Conservation (phyloP, 1,139 yeast genomes). For the Ogataea hybrid region DNA sequence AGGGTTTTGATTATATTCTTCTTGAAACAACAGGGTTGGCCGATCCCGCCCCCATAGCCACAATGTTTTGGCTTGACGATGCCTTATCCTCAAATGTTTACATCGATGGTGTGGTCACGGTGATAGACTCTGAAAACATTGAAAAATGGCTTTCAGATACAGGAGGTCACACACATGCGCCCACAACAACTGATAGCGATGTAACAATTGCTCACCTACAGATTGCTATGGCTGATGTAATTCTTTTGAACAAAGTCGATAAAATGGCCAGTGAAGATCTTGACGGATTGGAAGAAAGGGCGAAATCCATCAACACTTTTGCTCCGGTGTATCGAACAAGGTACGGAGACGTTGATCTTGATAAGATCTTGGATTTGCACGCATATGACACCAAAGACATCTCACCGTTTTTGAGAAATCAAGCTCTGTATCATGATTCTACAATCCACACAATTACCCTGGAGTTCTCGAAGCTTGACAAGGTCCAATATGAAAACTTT, state of each 20-base stretch:
- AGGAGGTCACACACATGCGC: slow-evolving; percentile 63
- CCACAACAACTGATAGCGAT: slow-evolving; percentile 32
- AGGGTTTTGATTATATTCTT: slow-evolving; percentile 76
- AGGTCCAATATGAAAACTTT: slow-evolving; percentile 38
- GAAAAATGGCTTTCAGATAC: slow-evolving; percentile 65
- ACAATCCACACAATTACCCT: slow-evolving; percentile 65
- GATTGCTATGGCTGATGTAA: slow-evolving; percentile 83
- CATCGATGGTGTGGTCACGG: slow-evolving; percentile 93
- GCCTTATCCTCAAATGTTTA: slow-evolving; percentile 81
- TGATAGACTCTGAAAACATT: slow-evolving; percentile 76
- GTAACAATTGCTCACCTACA: slow-evolving; percentile 86
- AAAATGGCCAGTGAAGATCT: slow-evolving; percentile 35
- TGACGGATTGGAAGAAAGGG: slow-evolving; percentile 31
- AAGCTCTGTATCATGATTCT: slow-evolving; percentile 41
- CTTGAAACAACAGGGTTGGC: slow-evolving; percentile 98
- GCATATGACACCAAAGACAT: slow-evolving; percentile 55
- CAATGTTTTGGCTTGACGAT: slow-evolving; percentile 96
- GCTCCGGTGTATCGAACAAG: slow-evolving; percentile 68
- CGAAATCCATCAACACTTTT: slow-evolving; percentile 60
- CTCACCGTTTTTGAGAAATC: slow-evolving; percentile 16
- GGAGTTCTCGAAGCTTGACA: slow-evolving; percentile 46
- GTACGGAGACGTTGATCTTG: slow-evolving; percentile 68
- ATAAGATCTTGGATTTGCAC: slow-evolving; percentile 68
- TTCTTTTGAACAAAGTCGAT: slow-evolving; percentile 78
- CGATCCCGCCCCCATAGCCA: slow-evolving; percentile 95